A percentile compares a stretch with the other conserved stretches of the same genome.
Evolutionary conservation across 768 basidiomycete genomes (phyloP).

Genomic region (Macrolepiota albuminosa): DNA sequence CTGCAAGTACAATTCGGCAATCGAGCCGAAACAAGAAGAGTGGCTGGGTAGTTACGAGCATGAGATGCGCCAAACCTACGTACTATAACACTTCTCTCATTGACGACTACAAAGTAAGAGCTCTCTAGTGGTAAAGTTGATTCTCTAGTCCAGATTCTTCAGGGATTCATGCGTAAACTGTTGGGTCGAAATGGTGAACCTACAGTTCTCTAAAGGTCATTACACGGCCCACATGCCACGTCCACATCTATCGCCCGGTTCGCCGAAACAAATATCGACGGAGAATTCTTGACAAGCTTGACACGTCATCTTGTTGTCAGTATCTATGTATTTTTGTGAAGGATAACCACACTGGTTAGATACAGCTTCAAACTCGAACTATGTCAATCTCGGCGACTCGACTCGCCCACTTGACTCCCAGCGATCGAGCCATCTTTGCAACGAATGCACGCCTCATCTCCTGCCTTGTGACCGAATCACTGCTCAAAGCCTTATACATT

Average conservation of each 20-base stretch:
- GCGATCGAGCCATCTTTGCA: conserved; percentile 42
- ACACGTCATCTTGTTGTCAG: neutral
- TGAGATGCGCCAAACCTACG: neutral
- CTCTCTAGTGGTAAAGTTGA: neutral
- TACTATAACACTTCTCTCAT: neutral
- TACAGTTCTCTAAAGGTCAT: neutral
- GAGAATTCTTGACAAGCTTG: neutral
- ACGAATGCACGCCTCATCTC: conserved; percentile 47
- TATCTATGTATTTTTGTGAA: neutral
- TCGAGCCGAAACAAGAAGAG: neutral
- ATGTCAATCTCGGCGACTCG: conserved; percentile 24
- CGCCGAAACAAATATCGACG: neutral
- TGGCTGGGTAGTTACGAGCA: neutral
- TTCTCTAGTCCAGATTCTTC: neutral
- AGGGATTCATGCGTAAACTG: neutral
- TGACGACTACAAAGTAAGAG: neutral
- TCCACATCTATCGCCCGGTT: neutral
- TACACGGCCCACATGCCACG: neutral
- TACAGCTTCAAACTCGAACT: neutral
- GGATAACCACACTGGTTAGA: neutral
- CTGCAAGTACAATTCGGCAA: neutral
- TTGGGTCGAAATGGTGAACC: neutral
- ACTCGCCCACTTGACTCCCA: conserved; percentile 27
- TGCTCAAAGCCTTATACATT: conserved; percentile 43
- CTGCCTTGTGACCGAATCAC: conserved; percentile 54